Evolutionary conservation across 352 stramenopile genomes (phyloP), one percentile per base, ranked within the genome.

Genomic region (Globisporangium paddicum): DNA sequence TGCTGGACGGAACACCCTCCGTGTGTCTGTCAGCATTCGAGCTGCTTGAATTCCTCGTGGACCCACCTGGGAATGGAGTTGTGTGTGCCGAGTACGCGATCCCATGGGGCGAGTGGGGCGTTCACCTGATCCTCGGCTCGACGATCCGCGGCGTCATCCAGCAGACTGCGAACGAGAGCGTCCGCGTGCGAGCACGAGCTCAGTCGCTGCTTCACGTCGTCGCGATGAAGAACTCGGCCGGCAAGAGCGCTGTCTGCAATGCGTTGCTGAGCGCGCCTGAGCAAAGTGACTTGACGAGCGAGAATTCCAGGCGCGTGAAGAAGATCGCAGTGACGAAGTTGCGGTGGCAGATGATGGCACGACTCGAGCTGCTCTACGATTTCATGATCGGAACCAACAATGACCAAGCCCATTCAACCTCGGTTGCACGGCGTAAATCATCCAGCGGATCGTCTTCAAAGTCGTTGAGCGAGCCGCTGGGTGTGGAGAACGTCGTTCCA

Each of bases 101-200:
- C 50, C 83, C 83, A 5, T 93, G 83, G 83, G 74, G 72, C 0
- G 83, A 93, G 26, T 93, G 83, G 83, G 83, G 83, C 0, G 81
- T 92, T 2, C 78, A 93, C 42, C 63, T 93, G 28, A 77, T 91
- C 34, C 63, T 93, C 8, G 73, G 78, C 0, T 93, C 79, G 8
- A 93, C 82, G 0, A 77, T 93, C 40, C 81, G 84, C 6, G 87
- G 76, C 41, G 71, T 93, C 2, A 62, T 91, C 1, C 84, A 93
- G 58, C 79, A 90, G 59, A 79, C 76, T 32, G 79, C 73, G 4
- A 89, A 72, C 53, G 69, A 81, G 34, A 87, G 70, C 34, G 71
- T 92, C 7, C 77, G 82, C 5, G 84, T 92, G 3, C 80, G 84
- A 0, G 63, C 59, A 0, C 67, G 82, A 16, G 79, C 90, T 16